Evolutionary conservation across 2,329 filamentous ascomycete species (phyloP), one percentile per base, ranked within the genome.

Genomic region (Cadophora malorum): DNA sequence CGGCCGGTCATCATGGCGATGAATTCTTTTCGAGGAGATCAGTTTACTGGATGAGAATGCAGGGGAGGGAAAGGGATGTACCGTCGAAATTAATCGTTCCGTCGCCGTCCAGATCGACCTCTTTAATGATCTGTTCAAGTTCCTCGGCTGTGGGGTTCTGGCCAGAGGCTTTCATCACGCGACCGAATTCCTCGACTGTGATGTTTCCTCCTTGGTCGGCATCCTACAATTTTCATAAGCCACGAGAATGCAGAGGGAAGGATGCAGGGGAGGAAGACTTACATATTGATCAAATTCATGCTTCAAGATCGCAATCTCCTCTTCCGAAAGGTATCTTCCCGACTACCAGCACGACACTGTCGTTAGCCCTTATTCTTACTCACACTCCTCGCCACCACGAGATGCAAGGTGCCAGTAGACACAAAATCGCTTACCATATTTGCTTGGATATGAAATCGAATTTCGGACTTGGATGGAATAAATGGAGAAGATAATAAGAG

Each of bases 1-100:
- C 79, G 77, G 19, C 79, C 79, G 0, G 79, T 81, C 80, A 80
- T 81, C 79, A 81, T 81, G 9, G 78, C 76, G 70, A 80, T 80
- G 68, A 81, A 81, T 67, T 80, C 79, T 80, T 7, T 7, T 1
- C 21, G 4, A 52, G 35, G 4, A 49, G 3, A 28, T 31, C 31
- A 47, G 23, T 35, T 4, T 4, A 35, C 4, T 35, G 9, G 33
- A 35, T 4, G 47, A 19, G 49, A 50, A 6, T 9, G 58, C 6
- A 41, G 31, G 7, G 49, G 47, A 23, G 12, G 41, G 19, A 31
- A 5, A 47, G 8, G 19, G 70, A 55, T n/a, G n/a, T 74, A 79
- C 79, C 79, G 63, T 80, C 79, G 66, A 80, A 80, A 70, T 79
- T 79, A 67, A 80, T 80, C 2, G 76, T 78, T 66, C 79, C 79